Evolutionary conservation across 805 yeast species (phyloP).

Genomic region (Saturnispora zaruensis): DNA sequence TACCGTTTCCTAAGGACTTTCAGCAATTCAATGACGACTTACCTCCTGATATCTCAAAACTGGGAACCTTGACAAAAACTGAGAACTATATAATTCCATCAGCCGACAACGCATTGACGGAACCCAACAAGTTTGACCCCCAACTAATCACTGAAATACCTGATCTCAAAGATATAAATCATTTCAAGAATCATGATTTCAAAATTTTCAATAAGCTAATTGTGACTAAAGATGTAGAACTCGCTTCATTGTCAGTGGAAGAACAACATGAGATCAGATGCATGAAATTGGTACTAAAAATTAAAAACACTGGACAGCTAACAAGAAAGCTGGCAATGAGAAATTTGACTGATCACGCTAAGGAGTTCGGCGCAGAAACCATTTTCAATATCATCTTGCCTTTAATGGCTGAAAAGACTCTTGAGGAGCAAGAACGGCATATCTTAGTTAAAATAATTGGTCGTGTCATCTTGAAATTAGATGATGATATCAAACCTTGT

Average conservation of each 20-base stretch:
- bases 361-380: slow-evolving; percentile 57
- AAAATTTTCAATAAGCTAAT: slow-evolving; percentile 60
- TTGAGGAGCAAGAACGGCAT: slow-evolving; percentile 81
- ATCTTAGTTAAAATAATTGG: slow-evolving; percentile 68
- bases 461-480: slow-evolving; percentile 58
- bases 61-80: slow-evolving; percentile 14
- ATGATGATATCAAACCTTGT: slow-evolving; percentile 58
- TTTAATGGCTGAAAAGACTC: slow-evolving; percentile 55
- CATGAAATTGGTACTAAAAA: slow-evolving; percentile 52
- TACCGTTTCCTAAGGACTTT: slow-evolving; percentile 39
- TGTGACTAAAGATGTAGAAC: slow-evolving; percentile 20
- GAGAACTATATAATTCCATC: slow-evolving; percentile 48
- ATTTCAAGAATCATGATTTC: slow-evolving; percentile 63
- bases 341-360: slow-evolving; percentile 54
- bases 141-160: slow-evolving; percentile 47
- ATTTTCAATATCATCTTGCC: slow-evolving; percentile 71
- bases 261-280: slow-evolving; percentile 55
- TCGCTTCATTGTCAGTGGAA: slow-evolving; percentile 34
- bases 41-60: slow-evolving; percentile 31
- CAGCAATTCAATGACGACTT: slow-evolving; percentile 28
- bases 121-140: slow-evolving; percentile 27
- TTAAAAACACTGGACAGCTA: slow-evolving; percentile 71
- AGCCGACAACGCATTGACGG: slow-evolving; percentile 24
- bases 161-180: slow-evolving; percentile 56
- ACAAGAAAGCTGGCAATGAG: slow-evolving; percentile 64